Conservation (phyloP, 495 filamentous ascomycete species). For the Hypoxylon cercidicola region DNA sequence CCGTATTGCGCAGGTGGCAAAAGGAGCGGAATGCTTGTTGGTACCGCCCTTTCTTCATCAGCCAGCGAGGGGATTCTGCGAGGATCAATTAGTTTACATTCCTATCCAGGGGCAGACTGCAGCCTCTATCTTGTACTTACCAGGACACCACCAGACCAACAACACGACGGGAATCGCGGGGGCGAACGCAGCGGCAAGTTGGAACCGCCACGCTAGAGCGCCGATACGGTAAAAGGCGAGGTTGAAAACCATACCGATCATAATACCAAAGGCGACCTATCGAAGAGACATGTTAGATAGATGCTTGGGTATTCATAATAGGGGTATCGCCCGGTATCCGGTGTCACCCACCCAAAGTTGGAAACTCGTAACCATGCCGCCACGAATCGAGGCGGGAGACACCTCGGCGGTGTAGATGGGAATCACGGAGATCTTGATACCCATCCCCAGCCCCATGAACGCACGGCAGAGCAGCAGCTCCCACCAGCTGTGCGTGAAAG, state of each 20-base stretch:
- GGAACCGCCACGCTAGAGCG: slow-evolving; percentile 30
- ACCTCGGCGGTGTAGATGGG: slow-evolving; percentile 70
- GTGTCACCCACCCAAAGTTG: slow-evolving; percentile 58
- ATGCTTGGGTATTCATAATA: slow-evolving; percentile 55
- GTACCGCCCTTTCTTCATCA: slow-evolving; percentile 66
- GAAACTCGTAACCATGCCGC: slow-evolving; percentile 71
- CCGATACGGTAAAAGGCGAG: slow-evolving; percentile 51
- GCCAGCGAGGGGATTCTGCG: slow-evolving; percentile 71
- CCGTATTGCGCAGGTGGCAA: slow-evolving; percentile 66
- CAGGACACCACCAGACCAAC: slow-evolving; percentile 32
- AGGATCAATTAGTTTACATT: slow-evolving; percentile 43
- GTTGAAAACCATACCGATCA: slow-evolving; percentile 51
- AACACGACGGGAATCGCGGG: slow-evolving; percentile 31
- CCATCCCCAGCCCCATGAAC: slow-evolving; percentile 57
- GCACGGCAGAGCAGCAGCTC: slow-evolving; percentile 27
- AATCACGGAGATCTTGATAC: slow-evolving; percentile 67
- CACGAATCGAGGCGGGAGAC: slow-evolving; percentile 65
- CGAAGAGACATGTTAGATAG: slow-evolving; percentile 49
- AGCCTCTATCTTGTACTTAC: slow-evolving; percentile 12
- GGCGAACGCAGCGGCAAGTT: slow-evolving; percentile 33
- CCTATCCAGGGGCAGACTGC: slow-evolving; percentile 52
- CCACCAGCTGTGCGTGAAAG: slow-evolving; percentile 36
- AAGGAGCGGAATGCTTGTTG: slow-evolving; percentile 65
- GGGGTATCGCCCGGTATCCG: slow-evolving; percentile 21
- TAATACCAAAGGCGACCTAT: slow-evolving; percentile 40